A percentile compares a stretch with the other conserved stretches of the same genome.
Conservation (phyloP, 2,329 filamentous ascomycete genomes). For the Albophoma yamanashiensis region DNA sequence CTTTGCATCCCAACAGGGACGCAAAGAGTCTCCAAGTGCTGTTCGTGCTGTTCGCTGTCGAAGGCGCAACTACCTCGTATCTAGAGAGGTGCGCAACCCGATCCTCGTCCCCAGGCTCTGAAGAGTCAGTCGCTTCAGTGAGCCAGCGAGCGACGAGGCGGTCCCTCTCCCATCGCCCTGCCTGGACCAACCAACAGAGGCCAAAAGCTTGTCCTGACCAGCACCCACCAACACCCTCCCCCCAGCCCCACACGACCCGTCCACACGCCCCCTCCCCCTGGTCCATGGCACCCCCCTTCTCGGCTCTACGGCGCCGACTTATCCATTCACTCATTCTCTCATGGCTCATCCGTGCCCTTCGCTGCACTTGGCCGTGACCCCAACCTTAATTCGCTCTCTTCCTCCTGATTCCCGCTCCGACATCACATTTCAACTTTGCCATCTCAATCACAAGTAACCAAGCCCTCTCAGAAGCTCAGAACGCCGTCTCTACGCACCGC, state of each 20-base stretch:
- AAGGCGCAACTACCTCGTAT: too few relatives aligned
- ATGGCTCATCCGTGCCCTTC: constrained; percentile 13
- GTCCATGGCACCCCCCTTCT: constrained; percentile 15
- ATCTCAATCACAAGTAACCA: neutral
- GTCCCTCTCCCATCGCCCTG: too few relatives aligned
- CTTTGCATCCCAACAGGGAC: too few relatives aligned
- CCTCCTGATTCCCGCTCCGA: constrained; percentile 1
- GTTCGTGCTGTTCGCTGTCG: too few relatives aligned
- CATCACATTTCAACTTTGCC: neutral
- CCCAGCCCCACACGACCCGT: neutral
- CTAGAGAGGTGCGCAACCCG: too few relatives aligned
- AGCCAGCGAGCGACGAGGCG: too few relatives aligned
- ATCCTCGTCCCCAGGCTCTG: neutral
- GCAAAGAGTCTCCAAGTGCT: too few relatives aligned
- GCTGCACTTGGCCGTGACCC: constrained; percentile 7
- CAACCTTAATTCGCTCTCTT: constrained; percentile 9
- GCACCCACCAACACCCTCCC: constrained; percentile 7
- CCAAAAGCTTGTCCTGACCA: constrained; percentile 19
- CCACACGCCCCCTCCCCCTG: constrained; percentile 1
- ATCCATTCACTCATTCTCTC: constrained; percentile 16
- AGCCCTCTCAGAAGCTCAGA: neutral
- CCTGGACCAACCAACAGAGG: neutral
- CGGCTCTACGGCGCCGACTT: constrained; percentile 23
- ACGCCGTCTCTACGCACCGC: neutral
- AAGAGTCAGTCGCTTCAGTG: neutral